Evolutionary conservation across 2,329 filamentous ascomycete genomes (phyloP).

Genomic region (Neonectria hederae): DNA sequence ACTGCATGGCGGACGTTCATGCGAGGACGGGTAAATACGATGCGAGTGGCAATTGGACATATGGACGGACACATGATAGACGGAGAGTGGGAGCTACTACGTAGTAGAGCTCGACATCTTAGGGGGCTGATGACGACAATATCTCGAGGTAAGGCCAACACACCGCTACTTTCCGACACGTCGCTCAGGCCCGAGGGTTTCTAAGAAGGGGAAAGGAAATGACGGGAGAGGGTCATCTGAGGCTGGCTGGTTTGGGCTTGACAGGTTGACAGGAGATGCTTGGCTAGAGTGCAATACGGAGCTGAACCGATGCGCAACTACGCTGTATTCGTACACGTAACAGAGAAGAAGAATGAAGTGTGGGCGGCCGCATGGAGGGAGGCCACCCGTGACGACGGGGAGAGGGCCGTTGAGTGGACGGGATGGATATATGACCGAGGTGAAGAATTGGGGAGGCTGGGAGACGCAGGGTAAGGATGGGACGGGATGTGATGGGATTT

Average conservation of each 20-base stretch:
- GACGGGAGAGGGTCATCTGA: background rate
- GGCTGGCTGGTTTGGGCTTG: background rate
- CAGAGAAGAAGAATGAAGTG: constrained; percentile 25
- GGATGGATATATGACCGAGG: constrained; percentile 18
- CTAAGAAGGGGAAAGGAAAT: background rate
- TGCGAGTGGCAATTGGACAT: background rate
- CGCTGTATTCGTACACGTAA: background rate
- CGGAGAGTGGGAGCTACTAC: background rate
- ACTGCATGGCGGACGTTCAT: background rate
- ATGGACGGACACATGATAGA: background rate
- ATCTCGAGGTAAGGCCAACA: background rate
- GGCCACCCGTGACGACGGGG: constrained; percentile 35
- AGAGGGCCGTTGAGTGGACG: constrained; percentile 30
- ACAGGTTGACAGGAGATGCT: background rate
- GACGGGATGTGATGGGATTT: background rate
- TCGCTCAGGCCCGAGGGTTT: background rate
- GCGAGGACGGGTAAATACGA: background rate
- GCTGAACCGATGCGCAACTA: background rate
- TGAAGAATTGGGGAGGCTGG: constrained; percentile 39
- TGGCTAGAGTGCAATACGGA: background rate
- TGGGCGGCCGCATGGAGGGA: constrained; percentile 38
- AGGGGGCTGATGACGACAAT: constrained; percentile 1
- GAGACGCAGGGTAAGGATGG: constrained; percentile 33
- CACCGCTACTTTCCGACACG: constrained; percentile 14
- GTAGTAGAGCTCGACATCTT: background rate